Percentiles rank a stretch among this genome's conserved stretches.
These are phyloP conservation scores for Vicia sativa DNA, from an alignment of 306 rosid genomes.

Conservation along the genomic window DNA sequence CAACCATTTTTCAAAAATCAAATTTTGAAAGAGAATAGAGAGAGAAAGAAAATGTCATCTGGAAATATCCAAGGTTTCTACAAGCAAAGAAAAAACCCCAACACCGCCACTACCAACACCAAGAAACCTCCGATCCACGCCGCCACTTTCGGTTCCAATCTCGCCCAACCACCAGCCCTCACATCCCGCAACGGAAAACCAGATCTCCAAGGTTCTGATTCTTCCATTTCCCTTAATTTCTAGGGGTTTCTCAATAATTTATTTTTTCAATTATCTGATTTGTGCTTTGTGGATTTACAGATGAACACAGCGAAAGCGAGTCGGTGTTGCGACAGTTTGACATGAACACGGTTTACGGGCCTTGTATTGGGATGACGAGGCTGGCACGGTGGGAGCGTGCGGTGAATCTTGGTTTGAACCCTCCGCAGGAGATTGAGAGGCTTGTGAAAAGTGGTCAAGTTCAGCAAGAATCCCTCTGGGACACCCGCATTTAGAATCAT, in stretches of 20 bases:
- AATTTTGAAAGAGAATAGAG: conserved; percentile 27
- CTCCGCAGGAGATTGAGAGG: conserved; percentile 56
- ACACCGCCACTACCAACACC: conserved; percentile 1
- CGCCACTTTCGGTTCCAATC: conserved; percentile 41
- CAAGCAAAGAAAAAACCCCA: conserved; percentile 55
- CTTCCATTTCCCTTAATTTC: not conserved
- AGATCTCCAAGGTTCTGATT: conserved; percentile 44
- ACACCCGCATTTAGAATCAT: conserved; percentile 50
- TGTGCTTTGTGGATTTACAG: conserved; percentile 36
- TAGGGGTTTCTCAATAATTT: conserved; percentile 17
- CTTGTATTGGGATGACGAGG: conserved; percentile 77
- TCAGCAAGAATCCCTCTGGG: conserved; percentile 56
- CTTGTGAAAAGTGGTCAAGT: conserved; percentile 53
- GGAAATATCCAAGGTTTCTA: conserved; percentile 60
- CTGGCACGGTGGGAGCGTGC: conserved; percentile 85
- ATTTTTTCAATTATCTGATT: not conserved
- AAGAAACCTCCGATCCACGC: conserved; percentile 42
- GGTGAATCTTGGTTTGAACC: conserved; percentile 62
- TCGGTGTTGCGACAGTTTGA: conserved; percentile 69
- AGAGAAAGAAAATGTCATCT: conserved; percentile 41
- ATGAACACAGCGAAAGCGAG: conserved; percentile 59
- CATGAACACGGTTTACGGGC: conserved; percentile 80
- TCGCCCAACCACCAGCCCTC: conserved; percentile 48
- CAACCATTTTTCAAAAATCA: conserved; percentile 33
- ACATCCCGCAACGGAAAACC: conserved; percentile 41